Percentiles rank a stretch among this genome's conserved stretches.
phyloP scores from a whole-genome alignment of 75 land plant genomes.

The Larix kaempferi region DNA sequence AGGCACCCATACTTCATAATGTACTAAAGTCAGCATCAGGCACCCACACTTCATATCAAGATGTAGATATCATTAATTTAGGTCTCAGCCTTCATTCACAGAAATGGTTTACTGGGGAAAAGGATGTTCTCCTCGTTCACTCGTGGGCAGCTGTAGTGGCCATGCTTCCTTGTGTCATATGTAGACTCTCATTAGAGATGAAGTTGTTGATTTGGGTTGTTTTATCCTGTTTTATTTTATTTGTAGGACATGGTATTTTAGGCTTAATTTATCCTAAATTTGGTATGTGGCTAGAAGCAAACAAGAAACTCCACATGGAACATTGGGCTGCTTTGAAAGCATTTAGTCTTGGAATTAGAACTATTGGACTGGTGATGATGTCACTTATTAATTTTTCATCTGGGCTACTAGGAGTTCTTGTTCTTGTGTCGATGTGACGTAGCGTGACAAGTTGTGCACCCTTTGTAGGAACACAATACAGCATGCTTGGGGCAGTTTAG shows the following conservation, averaged over 20 bases:
- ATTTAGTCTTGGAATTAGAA: constrained; percentile 50
- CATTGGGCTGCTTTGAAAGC: constrained; percentile 76
- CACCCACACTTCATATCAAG: too few relatives aligned
- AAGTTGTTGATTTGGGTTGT: too few relatives aligned
- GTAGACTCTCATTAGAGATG: constrained; percentile 23
- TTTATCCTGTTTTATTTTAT: constrained; percentile 32
- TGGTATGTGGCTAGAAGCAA: not conserved
- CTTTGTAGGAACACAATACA: too few relatives aligned
- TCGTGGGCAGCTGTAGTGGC: constrained; percentile 68
- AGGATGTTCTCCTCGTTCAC: constrained; percentile 52
- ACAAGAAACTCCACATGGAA: too few relatives aligned
- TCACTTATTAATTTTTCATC: constrained; percentile 85
- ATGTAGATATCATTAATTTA: too few relatives aligned
- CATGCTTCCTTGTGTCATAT: constrained; percentile 51
- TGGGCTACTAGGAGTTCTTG: constrained; percentile 68
- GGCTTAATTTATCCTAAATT: not conserved
- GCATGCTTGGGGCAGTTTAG: too few relatives aligned
- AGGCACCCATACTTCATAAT: not conserved
- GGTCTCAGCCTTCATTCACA: constrained; percentile 44
- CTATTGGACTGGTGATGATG: constrained; percentile 78
- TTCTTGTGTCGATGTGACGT: constrained; percentile 76
- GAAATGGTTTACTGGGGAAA: constrained; percentile 66
- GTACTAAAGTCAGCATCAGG: too few relatives aligned
- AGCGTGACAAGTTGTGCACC: too few relatives aligned
- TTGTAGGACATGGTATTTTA: constrained; percentile 10